Base-by-base conservation (phyloP, 306 rosid genomes). In the Malus sylvestris region DNA sequence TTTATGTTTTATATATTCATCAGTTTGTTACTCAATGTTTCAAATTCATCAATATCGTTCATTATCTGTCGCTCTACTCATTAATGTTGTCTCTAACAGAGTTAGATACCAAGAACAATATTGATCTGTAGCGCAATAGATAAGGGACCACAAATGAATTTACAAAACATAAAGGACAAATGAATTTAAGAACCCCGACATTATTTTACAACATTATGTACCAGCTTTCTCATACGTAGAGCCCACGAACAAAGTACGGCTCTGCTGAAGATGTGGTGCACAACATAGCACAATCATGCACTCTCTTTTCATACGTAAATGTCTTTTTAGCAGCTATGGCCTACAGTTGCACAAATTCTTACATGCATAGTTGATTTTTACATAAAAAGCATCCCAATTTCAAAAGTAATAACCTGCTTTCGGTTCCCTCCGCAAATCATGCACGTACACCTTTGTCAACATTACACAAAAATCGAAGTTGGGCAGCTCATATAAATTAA, bases 371-470 rank as follows among this genome's bases (percentile, higher is more conserved):
- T 27, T 61, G 66, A 27, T 61, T 13, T 23, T 27, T 61, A 33
- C 38, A 14, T 61, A 32, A 64, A 32, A 64, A 18, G 42, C 44
- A 64, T 64, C 68, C 3, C 10, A 16, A 32, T 32, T 60, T 80
- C 44, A 35, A 65, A 79, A 72, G 64, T 44, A 60, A 7, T 22
- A 32, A 19, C 16, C 81, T 74, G 70, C 97, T 91, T 91, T 91
- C 92, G 97, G 93, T 83, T 88, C 79, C 63, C 74, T 89, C 91
- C 89, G 22, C 67, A 85, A 89, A 83, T 85, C 87, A 81, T 78
- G 89, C 80, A 35, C 72, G 89, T 79, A 35, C 65, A 58, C 52
- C 32, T 23, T 13, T 20, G 65, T 12, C 57, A 63, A 64, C n/a
- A 72, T 74, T 5, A 12, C 46, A 63, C 44, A 73, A 23, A 32